A percentile compares a stretch with the other conserved stretches of the same genome.
These are phyloP conservation scores for Metschnikowia borealis DNA, from an alignment of 805 yeast species.

Conservation along the genomic window DNA sequence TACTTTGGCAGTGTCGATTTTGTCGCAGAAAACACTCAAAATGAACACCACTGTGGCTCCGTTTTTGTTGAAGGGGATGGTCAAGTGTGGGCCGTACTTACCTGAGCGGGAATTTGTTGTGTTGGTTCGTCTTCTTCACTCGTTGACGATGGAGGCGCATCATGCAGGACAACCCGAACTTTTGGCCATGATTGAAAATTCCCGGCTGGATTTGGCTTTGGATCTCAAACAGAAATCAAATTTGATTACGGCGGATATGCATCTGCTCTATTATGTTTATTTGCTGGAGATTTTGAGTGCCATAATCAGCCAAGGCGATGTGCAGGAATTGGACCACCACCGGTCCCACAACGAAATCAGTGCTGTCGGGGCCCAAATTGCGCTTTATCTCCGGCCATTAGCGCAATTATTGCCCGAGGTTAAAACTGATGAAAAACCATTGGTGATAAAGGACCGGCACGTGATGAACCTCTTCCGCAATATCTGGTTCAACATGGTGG, in stretches of 20 bases:
- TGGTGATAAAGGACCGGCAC: conserved; percentile 41
- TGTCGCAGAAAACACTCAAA: conserved; percentile 67
- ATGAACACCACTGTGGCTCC: conserved; percentile 50
- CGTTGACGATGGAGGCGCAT: conserved; percentile 43
- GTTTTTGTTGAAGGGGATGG: conserved; percentile 56
- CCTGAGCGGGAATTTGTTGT: conserved; percentile 64
- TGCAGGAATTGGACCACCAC: conserved; percentile 69
- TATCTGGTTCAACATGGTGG: conserved; percentile 90
- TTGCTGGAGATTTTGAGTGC: conserved; percentile 62
- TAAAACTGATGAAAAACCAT: conserved; percentile 40
- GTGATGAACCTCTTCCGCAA: conserved; percentile 67
- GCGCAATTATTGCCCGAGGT: conserved; percentile 68
- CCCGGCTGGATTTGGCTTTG: conserved; percentile 46
- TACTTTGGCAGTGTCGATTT: conserved; percentile 72
- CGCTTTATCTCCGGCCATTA: conserved; percentile 62
- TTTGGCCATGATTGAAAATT: conserved; percentile 41
- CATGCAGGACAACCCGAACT: conserved; percentile 37
- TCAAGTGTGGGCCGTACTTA: conserved; percentile 56
- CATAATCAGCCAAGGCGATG: conserved; percentile 77
- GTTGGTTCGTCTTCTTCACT: conserved; percentile 55
- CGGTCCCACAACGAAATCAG: conserved; percentile 71
- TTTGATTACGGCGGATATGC: not conserved
- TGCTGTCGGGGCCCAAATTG: conserved; percentile 66
- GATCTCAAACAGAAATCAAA: conserved; percentile 31
- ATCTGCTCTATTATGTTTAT: conserved; percentile 51